A percentile compares a stretch with the other conserved stretches of the same genome.
Evolutionary conservation across 2,329 filamentous ascomycete species (phyloP).

Genomic region (Xylariaceae sp.): DNA sequence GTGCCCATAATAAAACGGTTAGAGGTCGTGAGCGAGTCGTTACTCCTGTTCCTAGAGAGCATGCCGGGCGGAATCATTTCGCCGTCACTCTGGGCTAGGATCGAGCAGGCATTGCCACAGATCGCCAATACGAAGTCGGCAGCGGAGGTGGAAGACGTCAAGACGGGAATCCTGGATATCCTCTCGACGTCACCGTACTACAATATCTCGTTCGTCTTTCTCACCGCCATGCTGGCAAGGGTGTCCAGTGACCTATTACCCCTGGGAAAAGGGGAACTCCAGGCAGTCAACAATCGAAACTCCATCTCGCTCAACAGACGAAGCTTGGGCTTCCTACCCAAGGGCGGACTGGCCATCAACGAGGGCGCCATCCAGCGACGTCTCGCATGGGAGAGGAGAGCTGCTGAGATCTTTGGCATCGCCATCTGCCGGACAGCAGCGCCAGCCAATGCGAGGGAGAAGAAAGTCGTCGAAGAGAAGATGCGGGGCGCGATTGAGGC

Average conservation of each 20-base stretch:
- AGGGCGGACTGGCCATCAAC: slow-evolving; percentile 26
- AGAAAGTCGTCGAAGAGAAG: slow-evolving; percentile 55
- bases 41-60: slow-evolving; percentile 68
- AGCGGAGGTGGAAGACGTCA: slow-evolving; percentile 39
- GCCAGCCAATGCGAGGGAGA: slow-evolving; percentile 47
- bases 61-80: slow-evolving; percentile 77
- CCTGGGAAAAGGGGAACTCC: slow-evolving; percentile 35
- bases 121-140: slow-evolving; percentile 25
- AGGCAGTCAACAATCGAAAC: slow-evolving; percentile 30
- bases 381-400: slow-evolving; percentile 53
- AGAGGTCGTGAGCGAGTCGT: slow-evolving; percentile 65
- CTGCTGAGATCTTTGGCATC: slow-evolving; percentile 60
- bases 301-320: slow-evolving; percentile 35
- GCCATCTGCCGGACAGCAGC: slow-evolving; percentile 52
- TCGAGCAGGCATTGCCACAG: slow-evolving; percentile 54
- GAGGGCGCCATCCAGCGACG: slow-evolving; percentile 50
- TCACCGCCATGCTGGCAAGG: slow-evolving; percentile 67
- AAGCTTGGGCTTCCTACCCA: slow-evolving; percentile 43
- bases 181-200: slow-evolving; percentile 68
- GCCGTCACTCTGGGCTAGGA: slow-evolving; percentile 60
- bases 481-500: slow-evolving; percentile 64
- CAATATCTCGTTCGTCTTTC: slow-evolving; percentile 83
- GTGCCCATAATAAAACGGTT: slow-evolving; percentile 61
- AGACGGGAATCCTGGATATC: slow-evolving; percentile 61
- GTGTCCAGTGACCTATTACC: slow-evolving; percentile 46